These are phyloP conservation scores for Pseudogymnoascus pannorum DNA, from an alignment of 2,329 filamentous ascomycete genomes.

Conservation along the genomic window DNA sequence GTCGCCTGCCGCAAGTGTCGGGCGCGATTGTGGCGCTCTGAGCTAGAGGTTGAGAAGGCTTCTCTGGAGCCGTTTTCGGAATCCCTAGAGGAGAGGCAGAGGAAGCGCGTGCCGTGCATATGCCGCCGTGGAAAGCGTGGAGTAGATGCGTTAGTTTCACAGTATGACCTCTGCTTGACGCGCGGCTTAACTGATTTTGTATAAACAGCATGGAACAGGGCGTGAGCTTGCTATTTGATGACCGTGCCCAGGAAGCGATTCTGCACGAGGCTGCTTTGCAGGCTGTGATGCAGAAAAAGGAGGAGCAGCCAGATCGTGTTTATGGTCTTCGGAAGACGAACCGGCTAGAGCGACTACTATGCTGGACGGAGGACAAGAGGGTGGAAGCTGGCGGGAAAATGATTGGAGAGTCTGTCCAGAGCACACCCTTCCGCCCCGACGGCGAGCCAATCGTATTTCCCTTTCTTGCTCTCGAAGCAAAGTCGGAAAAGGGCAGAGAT, in stretches of 20 bases:
- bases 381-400: neutral
- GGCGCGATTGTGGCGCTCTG: slow-evolving; percentile 14
- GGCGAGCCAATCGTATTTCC: slow-evolving; percentile 9
- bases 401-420: neutral
- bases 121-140: neutral
- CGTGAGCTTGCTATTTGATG: neutral
- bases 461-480: slow-evolving; percentile 14
- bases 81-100: neutral
- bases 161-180: too few relatives aligned
- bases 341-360: slow-evolving; percentile 12
- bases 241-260: slow-evolving; percentile 5
- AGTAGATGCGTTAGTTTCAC: slow-evolving; percentile 8
- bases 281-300: slow-evolving; percentile 3
- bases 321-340: slow-evolving; percentile 16
- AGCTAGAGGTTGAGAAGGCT: slow-evolving; percentile 11
- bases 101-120: neutral
- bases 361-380: neutral
- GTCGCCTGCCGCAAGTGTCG: slow-evolving; percentile 15
- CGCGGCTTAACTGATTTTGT: too few relatives aligned
- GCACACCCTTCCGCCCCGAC: slow-evolving; percentile 11
- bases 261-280: neutral
- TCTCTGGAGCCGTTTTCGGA: neutral
- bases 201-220: neutral
- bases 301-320: slow-evolving; percentile 14
- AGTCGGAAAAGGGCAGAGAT: slow-evolving; percentile 3